Evolutionary conservation across 495 filamentous ascomycete genomes (phyloP), one percentile per base, ranked within the genome.

Genomic region (Aspergillus cristatus): DNA sequence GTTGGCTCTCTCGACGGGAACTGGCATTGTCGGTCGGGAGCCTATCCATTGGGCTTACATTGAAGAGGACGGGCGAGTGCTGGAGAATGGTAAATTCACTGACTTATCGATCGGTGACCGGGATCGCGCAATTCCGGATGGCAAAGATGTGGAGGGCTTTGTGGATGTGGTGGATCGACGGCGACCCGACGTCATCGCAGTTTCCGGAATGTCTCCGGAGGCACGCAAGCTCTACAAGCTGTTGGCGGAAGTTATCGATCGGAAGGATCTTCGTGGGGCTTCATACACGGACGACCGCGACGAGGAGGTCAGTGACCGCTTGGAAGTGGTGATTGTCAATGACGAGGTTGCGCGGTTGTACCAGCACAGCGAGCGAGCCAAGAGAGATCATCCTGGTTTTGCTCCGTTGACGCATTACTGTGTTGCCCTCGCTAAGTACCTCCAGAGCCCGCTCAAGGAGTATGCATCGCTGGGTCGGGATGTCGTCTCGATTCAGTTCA

Each of bases 281-380:
- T 75, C 80, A 6, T 88, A 79, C 45, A 78, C 82, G 16, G 81
- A 86, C 37, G 70, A 73, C 25, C 62, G 59, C 18, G 71, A 72
- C 18, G 62, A 70, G 24, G 74, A 75, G 31, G 67, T 77, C 35
- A 80, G 65, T 44, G 86, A 89, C 44, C 70, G 70, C 14, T 64
- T 97, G 18, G 90, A 97, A 40, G 79, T 96, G 11, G 70, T 95
- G 26, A 80, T 93, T 42, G 84, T 96, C 48, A 94, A 97, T 43
- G 91, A 97, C 47, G 91, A 98, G 61, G 86, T 95, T 30, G 91
- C 91, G 18, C 75, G 91, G 14, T 72, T 97, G 3, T 98, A 96
- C 57, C 86, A 94, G 52, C 83, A 86, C 48, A 95, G 85, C 52
- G 75, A 79, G 14, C 78, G 90, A 15, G 88, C 86, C n/a, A 68